phyloP scores from a whole-genome alignment of 208 protist genomes.

The Crithidia acanthocephali region DNA sequence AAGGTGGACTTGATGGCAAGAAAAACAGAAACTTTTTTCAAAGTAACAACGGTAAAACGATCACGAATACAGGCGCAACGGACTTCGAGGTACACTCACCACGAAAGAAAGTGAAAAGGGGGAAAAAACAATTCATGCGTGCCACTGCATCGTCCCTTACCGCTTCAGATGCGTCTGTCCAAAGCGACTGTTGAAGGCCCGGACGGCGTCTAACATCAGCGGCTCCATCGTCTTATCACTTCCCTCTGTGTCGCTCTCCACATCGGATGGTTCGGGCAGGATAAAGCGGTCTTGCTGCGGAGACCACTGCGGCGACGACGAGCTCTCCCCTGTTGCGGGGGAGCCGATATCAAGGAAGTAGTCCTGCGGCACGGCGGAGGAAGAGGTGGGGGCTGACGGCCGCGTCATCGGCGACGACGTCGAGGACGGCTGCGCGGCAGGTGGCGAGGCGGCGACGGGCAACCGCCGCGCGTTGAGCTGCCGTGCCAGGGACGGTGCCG shows the following conservation, averaged over 20 bases:
- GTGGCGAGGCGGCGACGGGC: not conserved
- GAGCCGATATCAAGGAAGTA: conserved; percentile 8
- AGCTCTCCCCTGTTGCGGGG: not conserved
- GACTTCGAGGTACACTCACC: too few species aligned
- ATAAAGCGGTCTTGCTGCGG: conserved; percentile 12
- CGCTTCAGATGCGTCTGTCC: not conserved
- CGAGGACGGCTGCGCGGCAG: not conserved
- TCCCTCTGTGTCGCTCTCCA: not conserved
- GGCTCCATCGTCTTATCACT: conserved; percentile 7
- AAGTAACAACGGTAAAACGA: too few species aligned
- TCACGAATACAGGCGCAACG: too few species aligned
- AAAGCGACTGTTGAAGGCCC: conserved; percentile 2
- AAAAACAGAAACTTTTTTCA: too few species aligned
- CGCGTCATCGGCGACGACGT: not conserved
- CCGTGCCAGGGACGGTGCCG: not conserved
- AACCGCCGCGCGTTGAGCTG: not conserved
- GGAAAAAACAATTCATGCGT: too few species aligned
- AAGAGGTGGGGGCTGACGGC: not conserved
- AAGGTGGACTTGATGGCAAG: too few species aligned
- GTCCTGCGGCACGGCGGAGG: conserved; percentile 4
- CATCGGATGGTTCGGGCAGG: not conserved
- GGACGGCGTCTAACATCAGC: conserved; percentile 14
- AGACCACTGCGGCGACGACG: not conserved
- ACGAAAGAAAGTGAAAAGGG: too few species aligned
- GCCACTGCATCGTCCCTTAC: not conserved